Base-by-base conservation (phyloP, 2,329 filamentous ascomycete genomes). In the Curvularia hawaiiensis region DNA sequence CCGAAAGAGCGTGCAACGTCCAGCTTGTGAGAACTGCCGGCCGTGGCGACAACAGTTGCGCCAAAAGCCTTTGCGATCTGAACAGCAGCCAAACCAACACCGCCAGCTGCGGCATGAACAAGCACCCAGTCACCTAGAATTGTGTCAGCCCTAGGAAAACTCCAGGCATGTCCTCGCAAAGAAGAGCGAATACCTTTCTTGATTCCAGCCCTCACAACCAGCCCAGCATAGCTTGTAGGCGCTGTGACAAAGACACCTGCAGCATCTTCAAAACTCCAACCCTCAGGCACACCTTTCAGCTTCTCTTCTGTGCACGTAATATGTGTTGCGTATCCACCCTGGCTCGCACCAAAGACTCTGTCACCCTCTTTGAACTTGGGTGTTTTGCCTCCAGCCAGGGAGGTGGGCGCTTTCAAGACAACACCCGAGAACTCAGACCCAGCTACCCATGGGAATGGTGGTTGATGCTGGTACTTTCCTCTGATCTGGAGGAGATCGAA, bases 401-500 rank as follows among this genome's bases (percentile, higher is more conserved):
- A 70, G 1, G 81, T 80, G 0, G 92, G 92, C 0, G 85, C 83
- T 47, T 88, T 83, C 48, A 93, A 75, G 64, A 98, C 82, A 5
- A 87, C 83, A 63, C 94, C 94, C 24, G 91, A 86, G 79, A 97
- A 98, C 75, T 98, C 94, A 71, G 86, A 85, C 59, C 94, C 94
- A 0, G 91, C 87, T 49, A 94, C 80, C 92, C 93, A 97, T 31
- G 93, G 93, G 48, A 97, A 88, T 0, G 90, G 87, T 0, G 92
- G 92, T 70, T 97, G 93, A 74, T 91, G 85, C 74, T 98, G 94
- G 79, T 98, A 98, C 85, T 96, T 96, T 55, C 94, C 94, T 72
- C 92, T 89, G 72, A 97, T 92, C 74, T 98, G 94, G 53, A 98
- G 86, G 56, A 97, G 90, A 76, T 98, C 94, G 81, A 97, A 98